phyloP scores from a whole-genome alignment of 129 eudicot species.

The Daucus carota region DNA sequence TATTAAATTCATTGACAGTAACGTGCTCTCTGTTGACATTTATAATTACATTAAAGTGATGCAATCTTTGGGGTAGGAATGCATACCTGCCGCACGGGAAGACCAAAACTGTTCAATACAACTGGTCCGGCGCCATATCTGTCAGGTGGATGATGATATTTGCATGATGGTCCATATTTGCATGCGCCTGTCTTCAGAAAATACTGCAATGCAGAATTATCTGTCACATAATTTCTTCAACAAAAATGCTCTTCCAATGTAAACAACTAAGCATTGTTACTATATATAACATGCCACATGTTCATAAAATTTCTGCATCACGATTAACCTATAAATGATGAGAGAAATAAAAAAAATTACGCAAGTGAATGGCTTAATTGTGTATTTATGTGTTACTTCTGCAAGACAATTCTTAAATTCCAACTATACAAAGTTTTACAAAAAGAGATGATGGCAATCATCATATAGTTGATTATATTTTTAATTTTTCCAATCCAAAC shows the following conservation, averaged over 20 bases:
- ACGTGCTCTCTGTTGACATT: not conserved
- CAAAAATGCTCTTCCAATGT: not conserved
- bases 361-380: not conserved
- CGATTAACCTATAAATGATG: not conserved
- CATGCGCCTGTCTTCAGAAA: slow-evolving; percentile 85
- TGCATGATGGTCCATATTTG: slow-evolving; percentile 83
- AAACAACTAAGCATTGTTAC: not conserved
- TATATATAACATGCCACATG: not conserved
- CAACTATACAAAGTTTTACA: not conserved
- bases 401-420: not conserved
- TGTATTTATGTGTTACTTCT: not conserved
- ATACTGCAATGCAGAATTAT: slow-evolving; percentile 43
- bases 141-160: slow-evolving; percentile 82
- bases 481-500: not conserved
- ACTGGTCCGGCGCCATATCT: slow-evolving; percentile 50
- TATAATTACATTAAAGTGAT: not conserved
- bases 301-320: not conserved
- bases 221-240: slow-evolving; percentile 6
- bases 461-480: not conserved
- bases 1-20: not conserved
- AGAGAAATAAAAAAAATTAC: not conserved
- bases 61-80: not conserved
- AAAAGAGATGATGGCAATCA: not conserved
- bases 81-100: slow-evolving; percentile 80
- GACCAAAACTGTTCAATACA: slow-evolving; percentile 46